These are phyloP conservation scores for Casuarina glauca DNA, from an alignment of 306 rosid species.

Conservation along the genomic window DNA sequence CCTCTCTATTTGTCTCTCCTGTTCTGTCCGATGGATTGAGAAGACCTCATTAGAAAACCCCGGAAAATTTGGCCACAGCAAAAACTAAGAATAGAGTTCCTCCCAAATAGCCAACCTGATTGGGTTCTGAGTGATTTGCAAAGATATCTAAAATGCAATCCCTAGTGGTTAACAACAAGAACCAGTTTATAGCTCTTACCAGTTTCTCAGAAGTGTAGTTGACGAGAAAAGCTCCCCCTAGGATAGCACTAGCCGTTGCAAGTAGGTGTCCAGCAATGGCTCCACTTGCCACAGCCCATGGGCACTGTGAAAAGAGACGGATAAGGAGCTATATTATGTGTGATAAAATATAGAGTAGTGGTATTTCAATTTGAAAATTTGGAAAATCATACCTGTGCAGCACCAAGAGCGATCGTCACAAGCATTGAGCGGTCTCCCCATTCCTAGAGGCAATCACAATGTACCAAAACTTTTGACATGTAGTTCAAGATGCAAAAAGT, in stretches of 20 bases:
- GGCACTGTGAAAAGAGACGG: slow-evolving; percentile 58
- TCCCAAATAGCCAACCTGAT: slow-evolving; percentile 92
- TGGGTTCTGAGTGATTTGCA: slow-evolving; percentile 25
- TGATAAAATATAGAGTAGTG: neutral
- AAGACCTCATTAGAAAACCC: slow-evolving; percentile 60
- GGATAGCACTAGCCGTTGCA: slow-evolving; percentile 74
- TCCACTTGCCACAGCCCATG: slow-evolving; percentile 97
- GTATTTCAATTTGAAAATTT: neutral
- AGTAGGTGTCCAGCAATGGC: slow-evolving; percentile 85
- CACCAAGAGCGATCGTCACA: slow-evolving; percentile 93
- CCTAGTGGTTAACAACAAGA: neutral
- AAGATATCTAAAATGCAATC: slow-evolving; percentile 11
- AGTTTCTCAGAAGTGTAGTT: slow-evolving; percentile 92
- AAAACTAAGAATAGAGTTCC: slow-evolving; percentile 82
- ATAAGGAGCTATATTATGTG: slow-evolving; percentile 12
- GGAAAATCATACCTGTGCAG: slow-evolving; percentile 77
- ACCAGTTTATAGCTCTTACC: slow-evolving; percentile 44
- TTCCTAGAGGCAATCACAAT: slow-evolving; percentile 63
- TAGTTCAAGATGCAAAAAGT: slow-evolving; percentile 14
- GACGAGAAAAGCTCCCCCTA: slow-evolving; percentile 94
- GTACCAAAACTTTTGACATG: slow-evolving; percentile 8
- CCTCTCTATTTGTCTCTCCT: neutral
- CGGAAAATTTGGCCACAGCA: slow-evolving; percentile 82
- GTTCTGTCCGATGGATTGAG: neutral
- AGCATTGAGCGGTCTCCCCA: slow-evolving; percentile 99